Evolutionary conservation across 2,329 filamentous ascomycete species (phyloP), one percentile per base, ranked within the genome.

Genomic region (Beauveria sp.): DNA sequence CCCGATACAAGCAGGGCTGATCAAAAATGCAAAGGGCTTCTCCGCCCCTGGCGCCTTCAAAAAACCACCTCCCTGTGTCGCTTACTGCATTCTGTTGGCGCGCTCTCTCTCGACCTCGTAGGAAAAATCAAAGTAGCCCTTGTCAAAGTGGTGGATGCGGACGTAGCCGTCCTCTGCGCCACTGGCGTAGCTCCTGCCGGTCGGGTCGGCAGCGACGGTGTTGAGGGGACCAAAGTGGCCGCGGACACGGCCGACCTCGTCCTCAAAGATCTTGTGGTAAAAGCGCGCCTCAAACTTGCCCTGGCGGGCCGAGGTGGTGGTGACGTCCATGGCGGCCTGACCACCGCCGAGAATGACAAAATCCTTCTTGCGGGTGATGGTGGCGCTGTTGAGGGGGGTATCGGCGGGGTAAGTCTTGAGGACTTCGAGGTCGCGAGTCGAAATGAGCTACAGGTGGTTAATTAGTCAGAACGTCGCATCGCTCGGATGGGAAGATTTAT

Each of bases 191-290:
- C 91, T 87, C 73, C 89, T 93, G 71, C 95, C 95, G 63, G 88
- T 88, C 34, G 95, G 95, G 77, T 96, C 91, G 62, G 91, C 91
- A 54, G 95, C 93, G 69, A 99, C 91, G 65, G 95, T 97, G 83
- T 99, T 97, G 73, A 97, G 82, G 67, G 90, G 95, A 73, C 95
- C 95, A 78, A 99, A 99, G 78, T 99, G 95, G 66, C 95, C 95
- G 73, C 92, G 86, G 66, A 99, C 95, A 81, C 95, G 89, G 69
- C 95, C 95, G 71, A 98, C 93, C 81, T 99, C 95, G 77, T 99
- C 93, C 78, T 96, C 92, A 75, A 99, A 98, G 75, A 99, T 89
- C 85, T 96, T 98, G 87, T 99, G 95, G 84, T 97, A 99, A 84
- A 99, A 99, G 67, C 95, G 88, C 50, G 95, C 95, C 79, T 99